Percentiles rank a stretch among this genome's conserved stretches.
phyloP scores from a whole-genome alignment of 2,329 filamentous ascomycete species.

The Tothia fuscella region DNA sequence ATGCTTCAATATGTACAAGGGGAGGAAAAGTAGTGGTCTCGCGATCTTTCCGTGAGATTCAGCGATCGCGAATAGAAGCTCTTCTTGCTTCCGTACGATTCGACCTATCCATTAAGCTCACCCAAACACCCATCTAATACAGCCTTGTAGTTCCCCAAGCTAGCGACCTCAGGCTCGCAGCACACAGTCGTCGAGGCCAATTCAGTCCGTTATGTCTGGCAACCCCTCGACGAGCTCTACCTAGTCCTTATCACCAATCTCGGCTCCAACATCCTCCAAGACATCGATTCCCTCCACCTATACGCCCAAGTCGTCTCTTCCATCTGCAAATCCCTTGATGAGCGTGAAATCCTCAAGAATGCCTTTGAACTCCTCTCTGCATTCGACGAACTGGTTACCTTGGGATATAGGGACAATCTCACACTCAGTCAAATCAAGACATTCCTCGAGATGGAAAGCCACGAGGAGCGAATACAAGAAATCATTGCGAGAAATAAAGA shows the following conservation, averaged over 20 bases:
- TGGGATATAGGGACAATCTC: slow-evolving; percentile 92
- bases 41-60: slow-evolving; percentile 95
- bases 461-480: slow-evolving; percentile 97
- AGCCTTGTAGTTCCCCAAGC: slow-evolving; percentile 61
- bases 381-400: slow-evolving; percentile 91
- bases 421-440: slow-evolving; percentile 97
- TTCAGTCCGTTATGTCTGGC: slow-evolving; percentile 98
- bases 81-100: slow-evolving; percentile 62
- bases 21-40: slow-evolving; percentile 98
- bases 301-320: slow-evolving; percentile 96
- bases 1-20: slow-evolving; percentile 95
- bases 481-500: slow-evolving; percentile 98
- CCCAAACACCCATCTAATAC: background rate
- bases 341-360: slow-evolving; percentile 88
- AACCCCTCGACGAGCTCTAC: slow-evolving; percentile 97
- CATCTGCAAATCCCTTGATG: slow-evolving; percentile 91
- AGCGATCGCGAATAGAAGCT: slow-evolving; percentile 89
- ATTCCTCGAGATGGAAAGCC: slow-evolving; percentile 97
- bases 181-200: slow-evolving; percentile 98
- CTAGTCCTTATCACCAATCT: slow-evolving; percentile 99
- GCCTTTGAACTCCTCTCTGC: slow-evolving; percentile 90
- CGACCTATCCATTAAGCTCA: background rate
- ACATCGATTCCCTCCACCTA: slow-evolving; percentile 95
- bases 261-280: slow-evolving; percentile 93
- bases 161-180: slow-evolving; percentile 89